Percentiles rank a stretch among this genome's conserved stretches.
Evolutionary conservation across 805 yeast species (phyloP).

Genomic region (Saturnispora saitoi): DNA sequence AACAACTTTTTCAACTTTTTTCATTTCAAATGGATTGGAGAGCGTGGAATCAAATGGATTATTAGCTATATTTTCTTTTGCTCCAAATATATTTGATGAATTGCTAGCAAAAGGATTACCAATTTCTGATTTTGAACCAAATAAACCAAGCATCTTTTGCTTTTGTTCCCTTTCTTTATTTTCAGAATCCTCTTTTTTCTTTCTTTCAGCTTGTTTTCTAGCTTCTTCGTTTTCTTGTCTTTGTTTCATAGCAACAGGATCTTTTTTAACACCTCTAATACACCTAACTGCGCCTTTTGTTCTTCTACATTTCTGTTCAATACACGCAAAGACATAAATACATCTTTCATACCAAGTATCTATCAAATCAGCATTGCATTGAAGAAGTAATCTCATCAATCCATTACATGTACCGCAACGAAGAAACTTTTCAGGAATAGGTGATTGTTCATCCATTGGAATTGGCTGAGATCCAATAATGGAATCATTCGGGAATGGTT

Average conservation of each 20-base stretch:
- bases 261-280: slow-evolving; percentile 65
- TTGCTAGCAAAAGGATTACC: slow-evolving; percentile 15
- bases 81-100: slow-evolving; percentile 29
- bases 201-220: slow-evolving; percentile 36
- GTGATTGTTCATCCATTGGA: slow-evolving; percentile 57
- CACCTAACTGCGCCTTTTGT: slow-evolving; percentile 66
- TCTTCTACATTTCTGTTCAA: slow-evolving; percentile 53
- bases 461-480: slow-evolving; percentile 74
- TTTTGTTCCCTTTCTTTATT: slow-evolving; percentile 34
- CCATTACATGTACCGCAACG: slow-evolving; percentile 59
- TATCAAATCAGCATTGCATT: slow-evolving; percentile 74
- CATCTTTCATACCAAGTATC: slow-evolving; percentile 68
- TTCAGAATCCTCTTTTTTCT: slow-evolving; percentile 33
- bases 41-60: slow-evolving; percentile 15
- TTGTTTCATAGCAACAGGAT: slow-evolving; percentile 38
- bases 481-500: slow-evolving; percentile 51
- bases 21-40: slow-evolving; percentile 18
- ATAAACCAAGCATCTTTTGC: slow-evolving; percentile 29
- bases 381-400: slow-evolving; percentile 60
- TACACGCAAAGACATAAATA: slow-evolving; percentile 73
- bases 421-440: slow-evolving; percentile 45
- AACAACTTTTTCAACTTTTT: slow-evolving; percentile 3
- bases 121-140: slow-evolving; percentile 10
- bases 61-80: background rate
- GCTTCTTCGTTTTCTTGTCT: slow-evolving; percentile 35